Percentiles rank a stretch among this genome's conserved stretches.
Conservation (phyloP, 2,329 filamentous ascomycete species). For the Verticillium dahliae region DNA sequence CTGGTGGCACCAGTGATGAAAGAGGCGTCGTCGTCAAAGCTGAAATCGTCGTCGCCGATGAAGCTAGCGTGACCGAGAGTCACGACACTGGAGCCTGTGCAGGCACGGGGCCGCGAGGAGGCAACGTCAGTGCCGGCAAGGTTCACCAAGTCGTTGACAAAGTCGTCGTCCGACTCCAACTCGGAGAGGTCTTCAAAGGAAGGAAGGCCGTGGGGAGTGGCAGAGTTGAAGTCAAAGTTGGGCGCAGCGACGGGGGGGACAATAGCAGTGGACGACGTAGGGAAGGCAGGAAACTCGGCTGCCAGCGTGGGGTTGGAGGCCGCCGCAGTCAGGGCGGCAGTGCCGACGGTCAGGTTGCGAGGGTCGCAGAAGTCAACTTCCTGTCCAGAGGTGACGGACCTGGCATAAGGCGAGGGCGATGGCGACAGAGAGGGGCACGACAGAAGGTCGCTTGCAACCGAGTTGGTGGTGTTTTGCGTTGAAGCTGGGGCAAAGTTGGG, state of each 20-base stretch:
- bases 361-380: conserved; percentile 88
- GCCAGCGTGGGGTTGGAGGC: conserved; percentile 42
- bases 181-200: conserved; percentile 83
- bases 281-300: conserved; percentile 59
- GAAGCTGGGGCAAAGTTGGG: conserved; percentile 32
- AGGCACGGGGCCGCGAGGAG: conserved; percentile 62
- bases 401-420: conserved; percentile 73
- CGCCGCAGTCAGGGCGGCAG: conserved; percentile 25
- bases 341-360: conserved; percentile 71
- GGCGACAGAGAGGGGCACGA: conserved; percentile 82
- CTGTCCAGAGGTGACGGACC: conserved; percentile 60
- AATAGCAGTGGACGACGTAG: conserved; percentile 45
- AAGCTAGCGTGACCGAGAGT: conserved; percentile 72
- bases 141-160: conserved; percentile 16
- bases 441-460: conserved; percentile 61
- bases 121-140: conserved; percentile 37
- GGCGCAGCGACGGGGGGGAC: conserved; percentile 30
- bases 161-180: conserved; percentile 56
- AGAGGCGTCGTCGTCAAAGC: conserved; percentile 62
- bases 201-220: conserved; percentile 54
- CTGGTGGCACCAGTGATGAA: conserved; percentile 58
- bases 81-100: conserved; percentile 60
- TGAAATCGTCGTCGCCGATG: conserved; percentile 69
- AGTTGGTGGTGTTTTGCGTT: conserved; percentile 23
- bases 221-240: conserved; percentile 45